Base-by-base conservation (phyloP, 1,284 basidiomycete species). In the Gymnopus androsaceus region DNA sequence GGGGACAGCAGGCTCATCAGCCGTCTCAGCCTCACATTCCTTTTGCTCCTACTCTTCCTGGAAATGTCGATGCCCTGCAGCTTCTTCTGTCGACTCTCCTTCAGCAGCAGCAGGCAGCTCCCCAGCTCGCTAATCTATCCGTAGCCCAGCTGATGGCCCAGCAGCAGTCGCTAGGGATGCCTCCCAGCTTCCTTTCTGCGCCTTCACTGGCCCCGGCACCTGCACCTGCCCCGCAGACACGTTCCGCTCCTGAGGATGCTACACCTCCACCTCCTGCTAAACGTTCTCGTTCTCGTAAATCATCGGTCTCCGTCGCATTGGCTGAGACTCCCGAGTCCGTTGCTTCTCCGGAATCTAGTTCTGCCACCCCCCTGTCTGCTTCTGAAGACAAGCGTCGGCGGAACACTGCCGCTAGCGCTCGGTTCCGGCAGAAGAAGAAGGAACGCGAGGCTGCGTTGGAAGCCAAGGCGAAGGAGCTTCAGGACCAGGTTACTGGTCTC, bases 351-450 rank as follows among this genome's bases (percentile, higher is more conserved):
- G 66, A 71, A 34, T 65, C 72, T 6, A 65, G 76, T 30, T 46
- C 52, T 17, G 30, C 49, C 1, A 69, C 69, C 8, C 49, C 72
- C 1, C 25, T 81, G 1, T 77, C 76, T 5, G 74, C 85, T 0
- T 73, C 87, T 1, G 94, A 96, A 70, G 94, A 96, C 76, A 99
- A 98, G 74, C 88, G 96, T 34, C 81, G 95, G 59, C 79, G 96
- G 48, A 99, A 99, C 72, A 99, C 96, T 0, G 95, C 94, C 19
- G 96, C 96, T 0, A 94, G 91, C 57, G 95, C 95, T 17, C 90
- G 96, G 15, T 99, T 99, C 83, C 82, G 96, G 57, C 76, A 95
- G 67, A 99, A 99, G 84, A 99, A 99, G 83, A 99, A 99, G 81
- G 94, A 98, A 74, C 82, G 97, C 19, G 96, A 99, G 76, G 90